A percentile compares a stretch with the other conserved stretches of the same genome.
Conservation (phyloP, 1,284 basidiomycete species). For the Boletus nobilissimus region DNA sequence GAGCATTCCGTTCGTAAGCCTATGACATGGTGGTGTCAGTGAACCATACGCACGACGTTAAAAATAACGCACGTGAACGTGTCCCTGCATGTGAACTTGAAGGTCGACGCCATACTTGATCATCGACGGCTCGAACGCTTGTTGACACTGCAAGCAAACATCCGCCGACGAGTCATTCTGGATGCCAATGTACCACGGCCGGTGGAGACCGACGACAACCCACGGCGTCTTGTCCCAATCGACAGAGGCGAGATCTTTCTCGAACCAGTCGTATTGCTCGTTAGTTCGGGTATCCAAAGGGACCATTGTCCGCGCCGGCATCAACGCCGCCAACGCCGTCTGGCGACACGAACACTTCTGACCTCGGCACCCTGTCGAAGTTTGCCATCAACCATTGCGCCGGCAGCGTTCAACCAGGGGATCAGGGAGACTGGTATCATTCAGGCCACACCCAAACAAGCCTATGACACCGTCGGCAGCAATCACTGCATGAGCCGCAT, state of each 20-base stretch:
- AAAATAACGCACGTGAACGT: constrained; percentile 32
- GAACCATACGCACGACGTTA: background rate
- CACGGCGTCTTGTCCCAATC: constrained; percentile 40
- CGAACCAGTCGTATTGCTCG: constrained; percentile 43
- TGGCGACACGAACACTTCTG: no score
- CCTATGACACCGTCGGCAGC: constrained; percentile 71
- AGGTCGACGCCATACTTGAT: constrained; percentile 45
- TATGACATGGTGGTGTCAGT: background rate
- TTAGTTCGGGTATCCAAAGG: background rate
- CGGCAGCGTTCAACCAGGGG: no score
- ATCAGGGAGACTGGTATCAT: no score
- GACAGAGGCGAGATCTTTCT: constrained; percentile 40
- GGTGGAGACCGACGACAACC: constrained; percentile 43
- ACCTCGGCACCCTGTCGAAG: no score
- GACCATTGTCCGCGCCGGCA: background rate
- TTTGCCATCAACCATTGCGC: no score
- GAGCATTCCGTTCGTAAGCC: constrained; percentile 43
- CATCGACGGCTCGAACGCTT: constrained; percentile 46
- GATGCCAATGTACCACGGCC: constrained; percentile 40
- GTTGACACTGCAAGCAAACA: constrained; percentile 37
- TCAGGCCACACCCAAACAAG: constrained; percentile 83
- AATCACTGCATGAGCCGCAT: constrained; percentile 75
- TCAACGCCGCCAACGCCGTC: background rate
- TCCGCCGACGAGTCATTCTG: constrained; percentile 22
- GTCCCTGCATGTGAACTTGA: constrained; percentile 48